Base-by-base conservation (phyloP, 805 yeast species). In the Komagataella populi region DNA sequence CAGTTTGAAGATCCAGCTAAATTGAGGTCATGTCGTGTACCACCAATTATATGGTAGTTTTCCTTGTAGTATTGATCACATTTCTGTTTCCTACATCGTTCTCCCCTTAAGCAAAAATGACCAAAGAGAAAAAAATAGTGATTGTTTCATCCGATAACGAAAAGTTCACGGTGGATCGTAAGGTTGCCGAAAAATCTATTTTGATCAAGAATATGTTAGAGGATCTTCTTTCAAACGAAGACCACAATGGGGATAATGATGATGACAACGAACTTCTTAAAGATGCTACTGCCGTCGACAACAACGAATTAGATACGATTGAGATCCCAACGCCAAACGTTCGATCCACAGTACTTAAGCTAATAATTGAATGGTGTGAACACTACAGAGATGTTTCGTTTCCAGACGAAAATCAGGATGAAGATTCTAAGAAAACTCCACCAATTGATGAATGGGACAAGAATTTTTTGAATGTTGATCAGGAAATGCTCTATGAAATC, bases 361-460 rank as follows among this genome's bases (percentile, higher is more conserved):
- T 89, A 63, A 91, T 91, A n/a, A 73, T 91, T 51, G 96, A 91
- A 64, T 91, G 96, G 95, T 89, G 96, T 60, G 95, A 87, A 62
- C 93, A 91, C 65, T 96, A 91, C 72, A 85, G 83, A 65, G 89
- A 87, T 63, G 77, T 85, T 7, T 73, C 72, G 17, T 83, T 83
- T 67, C 86, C 87, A 17, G 88, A 82, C 55, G 81, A 77, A 49
- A 90, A 83, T 51, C 87, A 80, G 53, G 96, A 87, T 56, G 90
- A 84, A 51, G 95, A 87, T 58, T 78, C 87, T 22, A 81, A 85
- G 64, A 87, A 86, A 63, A 76, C 91, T n/a, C 88, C 89, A 2
- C 96, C 96, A 3, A 88, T 91, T 50, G 91, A 85, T 55, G 89
- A 89, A 48, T 91, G 98, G 98, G 98, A 91, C 69, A 86, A 87